Base-by-base conservation (phyloP, 1,284 basidiomycete genomes). In the Caloboletus inedulis region DNA sequence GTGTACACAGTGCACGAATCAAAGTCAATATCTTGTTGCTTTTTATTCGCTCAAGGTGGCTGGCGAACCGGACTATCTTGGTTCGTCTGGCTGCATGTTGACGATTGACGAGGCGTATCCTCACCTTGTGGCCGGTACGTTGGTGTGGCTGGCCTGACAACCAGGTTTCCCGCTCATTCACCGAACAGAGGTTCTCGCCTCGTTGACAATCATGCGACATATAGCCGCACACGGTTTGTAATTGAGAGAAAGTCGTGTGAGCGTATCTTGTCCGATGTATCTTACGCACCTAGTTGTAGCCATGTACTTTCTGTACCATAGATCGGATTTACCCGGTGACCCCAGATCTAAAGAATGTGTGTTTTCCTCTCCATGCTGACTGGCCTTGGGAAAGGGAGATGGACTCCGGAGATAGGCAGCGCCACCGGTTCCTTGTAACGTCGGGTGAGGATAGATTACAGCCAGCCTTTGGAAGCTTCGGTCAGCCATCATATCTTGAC, bases 191-290 rank as follows among this genome's bases (percentile, higher is more conserved):
- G 66, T 85, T 52, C 72, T 86, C 12, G 80, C 80, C 3, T 78
- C 82, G 0, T 64, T 84, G 42, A 76, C 77, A 63, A 79, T 86
- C 57, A 82, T 86, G 81, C 74, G 83, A n/a, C 80, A 84, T 59
- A 84, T 86, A 40, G 74, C 67, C n/a, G 69, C 72, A 46, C 70
- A 82, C 58, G 70, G 76, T 40, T 30, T 57, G 35, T 57, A 31
- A 57, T 29, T 8, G 23, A 43, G 42, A 18, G 43, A 27, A 42
- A 25, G 47, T 46, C 33, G 33, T 39, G 33, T 36, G 34, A 25
- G 21, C 23, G 16, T 29, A 33, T 27, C 52, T 47, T 18, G 47
- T 40, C 14, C 21, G 39, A 53, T 65, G 57, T 54, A 58, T 44
- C 29, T 43, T 46, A 52, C 36, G 39, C 1, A 43, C 36, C 21